Evolutionary conservation across 768 basidiomycete genomes (phyloP).

Genomic region (Mycena albidolilacea): DNA sequence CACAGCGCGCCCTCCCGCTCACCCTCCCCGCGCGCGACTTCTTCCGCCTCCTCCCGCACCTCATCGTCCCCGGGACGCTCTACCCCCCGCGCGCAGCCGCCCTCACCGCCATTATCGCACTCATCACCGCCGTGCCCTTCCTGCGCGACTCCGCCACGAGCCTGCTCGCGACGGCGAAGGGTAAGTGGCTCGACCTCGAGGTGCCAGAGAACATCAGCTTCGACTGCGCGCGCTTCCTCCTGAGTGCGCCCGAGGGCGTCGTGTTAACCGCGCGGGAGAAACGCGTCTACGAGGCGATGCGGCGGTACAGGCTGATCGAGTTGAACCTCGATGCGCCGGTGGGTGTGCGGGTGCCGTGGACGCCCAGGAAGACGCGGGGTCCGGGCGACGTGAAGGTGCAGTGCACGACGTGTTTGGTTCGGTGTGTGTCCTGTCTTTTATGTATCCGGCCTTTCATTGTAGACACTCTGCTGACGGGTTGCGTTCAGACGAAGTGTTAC

Average conservation of each 20-base stretch:
- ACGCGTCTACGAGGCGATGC: constrained; percentile 43
- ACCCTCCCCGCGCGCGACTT: constrained; percentile 41
- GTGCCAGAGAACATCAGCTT: constrained; percentile 48
- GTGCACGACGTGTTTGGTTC: constrained; percentile 41
- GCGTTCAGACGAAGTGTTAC: constrained; percentile 43
- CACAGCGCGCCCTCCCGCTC: constrained; percentile 44
- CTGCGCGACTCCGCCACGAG: constrained; percentile 41
- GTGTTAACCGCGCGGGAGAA: constrained; percentile 41
- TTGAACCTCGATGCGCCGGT: constrained; percentile 45
- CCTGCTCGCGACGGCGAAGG: constrained; percentile 39
- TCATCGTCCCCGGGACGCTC: constrained; percentile 46
- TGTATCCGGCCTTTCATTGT: neutral
- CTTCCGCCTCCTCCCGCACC: constrained; percentile 46
- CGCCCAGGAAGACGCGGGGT: constrained; percentile 44
- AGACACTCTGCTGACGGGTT: neutral
- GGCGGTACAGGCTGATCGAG: constrained; percentile 46
- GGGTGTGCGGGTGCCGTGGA: constrained; percentile 41
- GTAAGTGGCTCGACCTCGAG: constrained; percentile 45
- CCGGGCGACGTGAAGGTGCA: constrained; percentile 44
- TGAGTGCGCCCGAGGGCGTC: constrained; percentile 37
- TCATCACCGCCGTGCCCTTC: constrained; percentile 46
- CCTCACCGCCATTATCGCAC: constrained; percentile 44
- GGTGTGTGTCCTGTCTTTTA: constrained; percentile 19
- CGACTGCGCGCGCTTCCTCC: constrained; percentile 46
- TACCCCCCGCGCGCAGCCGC: constrained; percentile 45